Evolutionary conservation across 225 moss, liverwort and hornwort genomes (phyloP).

Genomic region (Neckera pumila): DNA sequence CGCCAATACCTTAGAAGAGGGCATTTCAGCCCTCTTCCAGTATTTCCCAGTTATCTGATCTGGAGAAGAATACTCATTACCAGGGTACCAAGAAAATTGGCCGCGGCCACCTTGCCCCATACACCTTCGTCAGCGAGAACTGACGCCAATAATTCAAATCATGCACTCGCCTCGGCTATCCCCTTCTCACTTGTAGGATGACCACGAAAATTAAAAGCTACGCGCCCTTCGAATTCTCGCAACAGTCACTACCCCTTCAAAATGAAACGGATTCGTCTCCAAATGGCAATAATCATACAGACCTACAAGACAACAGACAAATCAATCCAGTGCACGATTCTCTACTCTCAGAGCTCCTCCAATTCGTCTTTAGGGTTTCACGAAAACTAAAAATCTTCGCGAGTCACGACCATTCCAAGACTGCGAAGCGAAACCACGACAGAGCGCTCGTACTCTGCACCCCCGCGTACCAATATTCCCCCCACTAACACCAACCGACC

Average conservation of each 20-base stretch:
- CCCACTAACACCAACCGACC: neutral
- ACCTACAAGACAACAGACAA: neutral
- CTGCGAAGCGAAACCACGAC: neutral
- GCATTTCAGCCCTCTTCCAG: conserved; percentile 9
- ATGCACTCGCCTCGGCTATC: neutral
- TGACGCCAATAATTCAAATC: neutral
- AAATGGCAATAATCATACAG: neutral
- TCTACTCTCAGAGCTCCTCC: neutral
- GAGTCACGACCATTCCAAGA: neutral
- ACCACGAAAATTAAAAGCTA: neutral
- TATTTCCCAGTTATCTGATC: neutral
- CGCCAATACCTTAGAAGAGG: conserved; percentile 2
- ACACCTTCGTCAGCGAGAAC: conserved; percentile 1
- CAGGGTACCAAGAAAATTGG: conserved; percentile 1
- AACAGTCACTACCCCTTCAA: neutral
- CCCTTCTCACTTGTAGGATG: neutral
- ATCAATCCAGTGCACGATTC: neutral
- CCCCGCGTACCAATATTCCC: neutral
- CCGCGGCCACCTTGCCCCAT: conserved; percentile 23
- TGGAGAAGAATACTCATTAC: neutral
- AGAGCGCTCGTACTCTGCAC: neutral
- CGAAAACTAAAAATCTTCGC: neutral
- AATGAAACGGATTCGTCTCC: neutral
- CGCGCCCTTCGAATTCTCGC: neutral
- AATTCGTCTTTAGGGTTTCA: neutral